Evolutionary conservation across 148 eudicot genomes (phyloP), one percentile per base, ranked within the genome.

Genomic region (Fallopia convolvulus): DNA sequence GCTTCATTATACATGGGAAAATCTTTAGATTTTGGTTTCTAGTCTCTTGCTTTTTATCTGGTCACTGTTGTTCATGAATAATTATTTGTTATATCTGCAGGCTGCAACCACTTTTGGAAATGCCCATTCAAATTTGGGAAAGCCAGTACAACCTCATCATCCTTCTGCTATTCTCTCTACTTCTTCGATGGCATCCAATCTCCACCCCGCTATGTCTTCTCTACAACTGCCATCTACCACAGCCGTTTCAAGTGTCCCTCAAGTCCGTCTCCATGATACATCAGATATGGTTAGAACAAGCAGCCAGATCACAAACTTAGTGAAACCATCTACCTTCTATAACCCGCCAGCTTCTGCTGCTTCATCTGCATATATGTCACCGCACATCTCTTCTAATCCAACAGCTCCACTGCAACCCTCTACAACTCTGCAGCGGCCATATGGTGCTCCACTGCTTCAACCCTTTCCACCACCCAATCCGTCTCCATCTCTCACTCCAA

Each of bases 391-490:
- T 8, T 77, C 90, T 41, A 47, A 82, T 76, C 86, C 87, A 52
- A 71, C 80, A 75, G 39, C 82, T 81, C 60, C 90, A 55, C 83
- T 81, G 58, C 96, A 89, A 58, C 87, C 89, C 52, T 83, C 90
- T 52, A 63, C 85, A 81, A 81, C 87, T 80, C 66, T 81, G 23
- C 96, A 88, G 46, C 85, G 88, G 14, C 84, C 87, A 18, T 86
- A 82, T 68, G 92, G 96, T 46, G 81, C 87, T 75, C 93, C 96
- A 30, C 53, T 91, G 86, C 96, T 91, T 75, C 96, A 91, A 79
- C 93, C 96, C 61, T 91, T 88, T 71, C 96, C 92, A 52, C 96
- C 96, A 36, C 96, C 96, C 26, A 78, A 89, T 14, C 96, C 96
- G 15, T 83, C 96, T 5, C 84, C 89, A 17, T 87, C 88, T 75